Base-by-base conservation (phyloP, 805 yeast genomes). In the Torulaspora maleeae region DNA sequence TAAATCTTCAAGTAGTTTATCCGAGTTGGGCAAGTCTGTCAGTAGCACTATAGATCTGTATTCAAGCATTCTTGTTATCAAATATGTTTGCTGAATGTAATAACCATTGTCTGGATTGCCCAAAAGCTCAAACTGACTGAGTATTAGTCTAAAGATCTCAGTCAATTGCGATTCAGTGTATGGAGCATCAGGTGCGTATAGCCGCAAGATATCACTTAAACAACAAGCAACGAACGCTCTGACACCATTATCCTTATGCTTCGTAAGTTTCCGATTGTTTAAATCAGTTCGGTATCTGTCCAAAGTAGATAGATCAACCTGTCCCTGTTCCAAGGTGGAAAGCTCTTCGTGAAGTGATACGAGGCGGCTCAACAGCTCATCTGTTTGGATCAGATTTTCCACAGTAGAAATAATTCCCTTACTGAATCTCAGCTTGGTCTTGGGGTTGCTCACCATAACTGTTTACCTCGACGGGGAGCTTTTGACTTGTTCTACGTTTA, bases 131-230 rank as follows among this genome's bases (percentile, higher is more conserved):
- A 90, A 77, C 59, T 85, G 89, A 22, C 67, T 61, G 49, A 83
- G 73, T 56, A 88, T 78, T 6, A 86, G 70, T 51, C 74, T 77
- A 68, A 89, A 87, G 15, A 87, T 75, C 3, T 72, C 80, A 0
- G 79, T 69, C 30, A 89, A 69, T 52, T 83, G 82, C 1, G 68
- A 51, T 19, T 80, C 79, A 1, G 84, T 78, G 63, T 76, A 89
- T 3, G 97, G 96, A 5, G 96, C 95, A 60, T 89, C 86, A 0
- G 96, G 96, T 0, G 95, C 96, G 56, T 75, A 83, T 12, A 90
- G 63, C 47, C 95, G 71, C 34, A 89, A 64, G 8, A 90, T 70
- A 60, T 89, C 95, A 5, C 88, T 73, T 6, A 88, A 51, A 51
- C 93, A 81, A 57, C 95, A 83, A 6, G 93, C 80, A 1, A 76